These are phyloP conservation scores for Trichoderma semiorbis DNA, from an alignment of 2,329 filamentous ascomycete species.

Conservation along the genomic window DNA sequence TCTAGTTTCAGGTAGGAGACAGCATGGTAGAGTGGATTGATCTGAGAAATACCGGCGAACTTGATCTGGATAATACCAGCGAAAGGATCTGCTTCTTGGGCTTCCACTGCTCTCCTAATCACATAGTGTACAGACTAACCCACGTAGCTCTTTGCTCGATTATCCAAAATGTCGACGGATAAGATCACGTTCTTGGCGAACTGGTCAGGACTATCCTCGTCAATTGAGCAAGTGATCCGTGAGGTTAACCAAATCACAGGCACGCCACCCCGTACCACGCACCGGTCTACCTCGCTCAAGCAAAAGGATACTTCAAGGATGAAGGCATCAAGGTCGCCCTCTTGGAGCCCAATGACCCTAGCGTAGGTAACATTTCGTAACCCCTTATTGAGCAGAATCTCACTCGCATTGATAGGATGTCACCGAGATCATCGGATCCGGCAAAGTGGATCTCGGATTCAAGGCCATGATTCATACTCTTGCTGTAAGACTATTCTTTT, in stretches of 20 bases:
- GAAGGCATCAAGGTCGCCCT: slow-evolving; percentile 75
- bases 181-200: slow-evolving; percentile 84
- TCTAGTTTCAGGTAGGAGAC: not conserved
- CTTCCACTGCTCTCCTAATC: slow-evolving; percentile 30
- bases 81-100: slow-evolving; percentile 80
- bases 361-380: slow-evolving; percentile 39
- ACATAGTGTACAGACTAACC: slow-evolving; percentile 44
- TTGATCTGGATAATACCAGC: slow-evolving; percentile 87
- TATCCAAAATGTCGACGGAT: slow-evolving; percentile 67
- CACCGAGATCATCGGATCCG: slow-evolving; percentile 74
- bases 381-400: not conserved
- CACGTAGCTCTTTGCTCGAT: slow-evolving; percentile 42
- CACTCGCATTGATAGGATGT: slow-evolving; percentile 54
- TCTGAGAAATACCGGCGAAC: slow-evolving; percentile 81
- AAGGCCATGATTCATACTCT: slow-evolving; percentile 84
- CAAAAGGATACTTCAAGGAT: slow-evolving; percentile 70
- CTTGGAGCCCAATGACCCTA: slow-evolving; percentile 75
- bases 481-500: slow-evolving; percentile 46
- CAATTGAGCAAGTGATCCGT: slow-evolving; percentile 1
- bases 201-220: slow-evolving; percentile 54
- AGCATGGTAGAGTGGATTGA: slow-evolving; percentile 28
- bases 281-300: slow-evolving; percentile 72
- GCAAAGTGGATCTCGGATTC: slow-evolving; percentile 74
- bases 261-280: slow-evolving; percentile 80
- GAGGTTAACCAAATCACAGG: slow-evolving; percentile 43